Percentiles rank a stretch among this genome's conserved stretches.
These are phyloP conservation scores for Nothopassalora personata DNA, from an alignment of 2,329 filamentous ascomycete species.

Conservation along the genomic window DNA sequence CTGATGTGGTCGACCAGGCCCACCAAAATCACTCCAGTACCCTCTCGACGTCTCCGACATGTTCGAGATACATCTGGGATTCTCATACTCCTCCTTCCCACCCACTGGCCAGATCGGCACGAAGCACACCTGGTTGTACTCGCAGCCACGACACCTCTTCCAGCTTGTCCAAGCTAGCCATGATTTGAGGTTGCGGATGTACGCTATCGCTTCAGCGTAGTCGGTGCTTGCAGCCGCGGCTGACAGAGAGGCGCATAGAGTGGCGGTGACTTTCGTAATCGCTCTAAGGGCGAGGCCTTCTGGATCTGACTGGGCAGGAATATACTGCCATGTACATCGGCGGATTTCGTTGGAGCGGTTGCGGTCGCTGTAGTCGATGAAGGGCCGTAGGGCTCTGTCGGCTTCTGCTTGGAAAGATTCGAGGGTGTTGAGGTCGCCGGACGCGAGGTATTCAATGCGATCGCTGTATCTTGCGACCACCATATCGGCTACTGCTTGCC, in stretches of 20 bases:
- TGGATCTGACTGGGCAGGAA: conserved; percentile 19
- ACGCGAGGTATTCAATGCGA: conserved; percentile 43
- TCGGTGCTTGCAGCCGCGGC: conserved; percentile 15
- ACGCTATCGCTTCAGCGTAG: conserved; percentile 26
- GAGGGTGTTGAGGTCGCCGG: conserved; percentile 19
- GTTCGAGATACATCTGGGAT: conserved; percentile 40
- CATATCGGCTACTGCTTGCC: conserved; percentile 64
- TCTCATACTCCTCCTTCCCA: conserved; percentile 48
- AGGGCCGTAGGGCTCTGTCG: conserved; percentile 32
- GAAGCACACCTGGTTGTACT: conserved; percentile 51
- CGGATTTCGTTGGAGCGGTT: conserved; percentile 38
- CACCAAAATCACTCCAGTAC: conserved; percentile 22
- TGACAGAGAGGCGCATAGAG: conserved; percentile 34
- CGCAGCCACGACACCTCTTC: conserved; percentile 53
- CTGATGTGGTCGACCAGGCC: background rate
- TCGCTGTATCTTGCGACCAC: conserved; percentile 58
- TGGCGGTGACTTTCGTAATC: conserved; percentile 28
- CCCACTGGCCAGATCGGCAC: conserved; percentile 61
- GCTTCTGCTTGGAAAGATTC: conserved; percentile 27
- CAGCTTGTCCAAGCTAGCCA: conserved; percentile 57
- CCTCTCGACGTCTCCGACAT: conserved; percentile 19
- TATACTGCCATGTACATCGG: conserved; percentile 45
- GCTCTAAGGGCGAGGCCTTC: conserved; percentile 29
- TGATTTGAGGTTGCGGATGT: conserved; percentile 40
- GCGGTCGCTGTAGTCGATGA: conserved; percentile 35